Percentiles rank a stretch among this genome's conserved stretches.
Evolutionary conservation across 139 green algal species (phyloP).

Genomic region (Nannochloris sp.): DNA sequence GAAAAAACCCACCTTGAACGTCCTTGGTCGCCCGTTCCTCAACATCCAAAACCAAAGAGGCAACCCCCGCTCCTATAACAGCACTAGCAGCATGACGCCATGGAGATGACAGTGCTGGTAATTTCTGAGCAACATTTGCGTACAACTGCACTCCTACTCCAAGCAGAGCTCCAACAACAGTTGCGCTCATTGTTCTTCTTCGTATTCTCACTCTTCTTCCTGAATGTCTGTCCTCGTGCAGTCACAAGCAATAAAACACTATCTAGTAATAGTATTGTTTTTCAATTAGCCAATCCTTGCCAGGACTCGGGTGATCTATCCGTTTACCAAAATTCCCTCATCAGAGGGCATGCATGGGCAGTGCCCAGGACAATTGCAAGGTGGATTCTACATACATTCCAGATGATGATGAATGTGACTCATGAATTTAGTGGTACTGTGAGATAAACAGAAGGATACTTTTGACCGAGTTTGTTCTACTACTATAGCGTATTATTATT

Average conservation of each 20-base stretch:
- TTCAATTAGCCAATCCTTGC: no score
- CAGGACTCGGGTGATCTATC: no score
- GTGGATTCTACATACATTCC: no score
- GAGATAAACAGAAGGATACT: no score
- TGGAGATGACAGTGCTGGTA: constrained; percentile 44
- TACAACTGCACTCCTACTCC: constrained; percentile 47
- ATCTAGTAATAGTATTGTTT: neutral
- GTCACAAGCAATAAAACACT: neutral
- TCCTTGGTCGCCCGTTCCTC: constrained; percentile 34
- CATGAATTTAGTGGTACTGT: no score
- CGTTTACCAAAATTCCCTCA: no score
- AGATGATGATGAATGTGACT: no score
- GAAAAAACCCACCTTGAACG: constrained; percentile 20
- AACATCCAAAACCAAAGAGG: constrained; percentile 29
- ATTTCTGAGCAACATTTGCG: constrained; percentile 51
- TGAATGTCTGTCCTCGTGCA: neutral
- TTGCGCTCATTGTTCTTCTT: constrained; percentile 1
- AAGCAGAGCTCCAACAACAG: constrained; percentile 20
- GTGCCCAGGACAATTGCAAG: no score
- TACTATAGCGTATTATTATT: no score
- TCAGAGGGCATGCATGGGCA: no score
- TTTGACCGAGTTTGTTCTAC: no score
- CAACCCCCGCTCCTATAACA: constrained; percentile 30
- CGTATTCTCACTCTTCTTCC: neutral
- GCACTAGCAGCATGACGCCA: constrained; percentile 44